Conservation (phyloP, 1,284 basidiomycete species). For the Anthracocystis setariae region DNA sequence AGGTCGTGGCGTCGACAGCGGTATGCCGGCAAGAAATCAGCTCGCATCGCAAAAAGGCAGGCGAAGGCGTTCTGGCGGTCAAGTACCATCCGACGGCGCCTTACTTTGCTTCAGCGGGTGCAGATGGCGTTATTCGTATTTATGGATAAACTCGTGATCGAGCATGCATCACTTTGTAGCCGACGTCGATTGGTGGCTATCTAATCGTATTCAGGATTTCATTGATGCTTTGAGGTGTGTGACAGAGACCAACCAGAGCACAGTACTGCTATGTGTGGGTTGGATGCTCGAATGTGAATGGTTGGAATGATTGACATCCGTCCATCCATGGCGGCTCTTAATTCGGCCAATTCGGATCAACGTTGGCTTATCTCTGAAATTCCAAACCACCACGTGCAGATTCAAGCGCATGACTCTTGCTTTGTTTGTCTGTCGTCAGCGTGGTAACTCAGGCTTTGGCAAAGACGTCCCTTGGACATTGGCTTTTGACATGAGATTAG, state of each 20-base stretch:
- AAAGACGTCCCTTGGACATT: no score
- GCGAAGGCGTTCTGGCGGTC: conserved; percentile 89
- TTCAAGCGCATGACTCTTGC: no score
- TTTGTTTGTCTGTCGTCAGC: no score
- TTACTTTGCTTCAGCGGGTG: conserved; percentile 89
- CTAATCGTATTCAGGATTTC: background rate
- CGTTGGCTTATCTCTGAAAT: no score
- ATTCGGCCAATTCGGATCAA: no score
- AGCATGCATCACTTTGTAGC: background rate
- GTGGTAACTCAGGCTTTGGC: no score
- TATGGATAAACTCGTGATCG: conserved; percentile 68
- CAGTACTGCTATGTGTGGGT: background rate
- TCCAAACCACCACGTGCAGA: no score
- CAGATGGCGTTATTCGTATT: conserved; percentile 92
- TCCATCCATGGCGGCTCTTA: no score
- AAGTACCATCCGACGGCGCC: conserved; percentile 85
- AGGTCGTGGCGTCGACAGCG: conserved; percentile 49
- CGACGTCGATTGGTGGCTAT: background rate
- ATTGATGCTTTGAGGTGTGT: background rate
- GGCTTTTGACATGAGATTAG: no score
- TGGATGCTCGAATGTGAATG: background rate
- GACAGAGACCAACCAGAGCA: no score
- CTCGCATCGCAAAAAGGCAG: conserved; percentile 79
- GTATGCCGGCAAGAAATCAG: conserved; percentile 88
- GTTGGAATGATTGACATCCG: no score